Conservation (phyloP, 2,329 filamentous ascomycete genomes). For the Colletotrichum tamarilloi region DNA sequence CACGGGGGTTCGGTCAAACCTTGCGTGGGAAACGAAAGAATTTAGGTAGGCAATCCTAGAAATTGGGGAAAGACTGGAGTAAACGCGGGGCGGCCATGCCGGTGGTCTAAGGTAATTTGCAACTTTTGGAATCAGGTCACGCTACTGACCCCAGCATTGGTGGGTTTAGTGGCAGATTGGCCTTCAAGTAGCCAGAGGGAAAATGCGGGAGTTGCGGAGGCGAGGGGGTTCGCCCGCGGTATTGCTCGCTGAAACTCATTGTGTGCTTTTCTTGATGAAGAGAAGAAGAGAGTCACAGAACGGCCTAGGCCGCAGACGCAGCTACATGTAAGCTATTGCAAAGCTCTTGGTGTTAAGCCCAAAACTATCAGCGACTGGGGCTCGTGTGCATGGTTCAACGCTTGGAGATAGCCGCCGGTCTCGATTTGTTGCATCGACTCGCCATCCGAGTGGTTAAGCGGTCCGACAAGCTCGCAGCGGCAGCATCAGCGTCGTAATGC, state of each 20-base stretch:
- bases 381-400: neutral
- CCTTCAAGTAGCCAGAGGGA: neutral
- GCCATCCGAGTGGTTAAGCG: neutral
- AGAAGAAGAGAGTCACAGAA: neutral
- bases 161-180: constrained; percentile 17
- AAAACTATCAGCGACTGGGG: neutral
- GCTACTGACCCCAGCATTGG: constrained; percentile 12
- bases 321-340: neutral
- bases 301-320: neutral
- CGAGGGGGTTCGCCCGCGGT: constrained; percentile 23
- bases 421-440: neutral
- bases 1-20: neutral
- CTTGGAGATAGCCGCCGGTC: neutral
- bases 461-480: neutral
- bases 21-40: neutral
- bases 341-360: neutral
- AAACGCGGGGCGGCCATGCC: constrained; percentile 33
- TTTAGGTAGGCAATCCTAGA: neutral
- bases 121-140: neutral
- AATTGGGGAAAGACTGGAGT: neutral
- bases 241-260: constrained; percentile 32
- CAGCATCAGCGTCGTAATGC: neutral
- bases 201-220: constrained; percentile 32
- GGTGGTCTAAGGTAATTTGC: neutral
- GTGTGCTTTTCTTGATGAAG: neutral